These are phyloP conservation scores for Esteya vermicola DNA, from an alignment of 2,329 filamentous ascomycete species.

Conservation along the genomic window DNA sequence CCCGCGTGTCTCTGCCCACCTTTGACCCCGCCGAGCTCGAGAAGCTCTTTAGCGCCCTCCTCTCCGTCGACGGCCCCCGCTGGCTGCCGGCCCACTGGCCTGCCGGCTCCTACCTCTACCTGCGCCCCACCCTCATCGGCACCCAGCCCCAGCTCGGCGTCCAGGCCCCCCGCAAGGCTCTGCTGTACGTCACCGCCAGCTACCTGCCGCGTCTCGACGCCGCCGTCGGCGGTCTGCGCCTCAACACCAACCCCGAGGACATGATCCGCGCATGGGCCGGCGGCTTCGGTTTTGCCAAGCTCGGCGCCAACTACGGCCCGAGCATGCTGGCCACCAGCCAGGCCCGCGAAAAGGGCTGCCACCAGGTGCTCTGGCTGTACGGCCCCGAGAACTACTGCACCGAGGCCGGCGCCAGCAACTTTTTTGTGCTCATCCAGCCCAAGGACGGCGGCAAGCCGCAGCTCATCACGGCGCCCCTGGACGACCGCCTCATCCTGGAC, in stretches of 20 bases:
- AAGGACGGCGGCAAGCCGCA: constrained; percentile 43
- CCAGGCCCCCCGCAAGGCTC: constrained; percentile 63
- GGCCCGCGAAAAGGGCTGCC: constrained; percentile 58
- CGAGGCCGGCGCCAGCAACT: constrained; percentile 84
- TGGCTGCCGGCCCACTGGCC: constrained; percentile 58
- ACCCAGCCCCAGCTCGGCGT: constrained; percentile 71
- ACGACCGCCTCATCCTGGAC: constrained; percentile 71
- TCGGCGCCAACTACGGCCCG: constrained; percentile 89
- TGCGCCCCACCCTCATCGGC: constrained; percentile 77
- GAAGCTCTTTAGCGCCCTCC: constrained; percentile 57
- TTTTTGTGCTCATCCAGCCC: constrained; percentile 69
- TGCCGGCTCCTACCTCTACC: constrained; percentile 62
- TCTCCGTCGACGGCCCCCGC: constrained; percentile 57
- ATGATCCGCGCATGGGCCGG: constrained; percentile 86
- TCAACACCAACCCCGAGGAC: constrained; percentile 68
- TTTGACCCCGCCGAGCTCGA: constrained; percentile 61
- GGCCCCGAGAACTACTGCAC: constrained; percentile 66
- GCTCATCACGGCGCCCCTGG: constrained; percentile 71
- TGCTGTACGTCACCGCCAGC: constrained; percentile 68
- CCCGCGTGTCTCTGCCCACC: constrained; percentile 57
- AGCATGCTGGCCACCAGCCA: constrained; percentile 64
- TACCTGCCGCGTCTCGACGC: constrained; percentile 45
- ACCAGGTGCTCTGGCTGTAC: constrained; percentile 92
- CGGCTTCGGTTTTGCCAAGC: constrained; percentile 82
- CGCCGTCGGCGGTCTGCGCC: constrained; percentile 45